A percentile compares a stretch with the other conserved stretches of the same genome.
Conservation (phyloP, 2,329 filamentous ascomycete genomes). For the Aspergillus aculeatinus region DNA sequence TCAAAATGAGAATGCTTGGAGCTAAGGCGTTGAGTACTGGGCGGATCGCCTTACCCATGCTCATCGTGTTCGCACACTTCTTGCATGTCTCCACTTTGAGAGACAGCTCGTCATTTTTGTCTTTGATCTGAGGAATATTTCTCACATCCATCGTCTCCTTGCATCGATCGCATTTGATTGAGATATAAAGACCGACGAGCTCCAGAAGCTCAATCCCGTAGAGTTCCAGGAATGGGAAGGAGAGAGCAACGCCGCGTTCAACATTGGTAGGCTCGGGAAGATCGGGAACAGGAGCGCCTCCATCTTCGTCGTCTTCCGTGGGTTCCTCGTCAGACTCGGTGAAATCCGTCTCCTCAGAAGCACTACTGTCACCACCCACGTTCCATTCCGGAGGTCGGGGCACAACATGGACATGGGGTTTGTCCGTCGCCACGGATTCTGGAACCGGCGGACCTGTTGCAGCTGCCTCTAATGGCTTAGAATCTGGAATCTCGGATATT, state of each 20-base stretch:
- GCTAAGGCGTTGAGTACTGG: background rate
- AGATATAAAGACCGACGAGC: slow-evolving; percentile 64
- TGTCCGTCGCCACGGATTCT: slow-evolving; percentile 43
- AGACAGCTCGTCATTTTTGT: slow-evolving; percentile 38
- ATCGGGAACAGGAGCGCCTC: slow-evolving; percentile 37
- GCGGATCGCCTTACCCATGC: slow-evolving; percentile 38
- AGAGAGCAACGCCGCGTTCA: slow-evolving; percentile 73
- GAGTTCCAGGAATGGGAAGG: slow-evolving; percentile 74
- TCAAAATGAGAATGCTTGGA: background rate
- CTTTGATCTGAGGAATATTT: slow-evolving; percentile 58
- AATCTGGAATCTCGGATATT: slow-evolving; percentile 10
- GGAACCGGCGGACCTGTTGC: slow-evolving; percentile 16
- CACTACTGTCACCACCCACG: slow-evolving; percentile 33
- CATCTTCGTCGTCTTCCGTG: slow-evolving; percentile 43
- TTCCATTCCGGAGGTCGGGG: slow-evolving; percentile 76
- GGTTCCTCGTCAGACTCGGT: slow-evolving; percentile 47
- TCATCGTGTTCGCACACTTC: slow-evolving; percentile 54
- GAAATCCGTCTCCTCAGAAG: slow-evolving; percentile 42
- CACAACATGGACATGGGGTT: slow-evolving; percentile 68
- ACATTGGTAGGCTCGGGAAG: slow-evolving; percentile 40
- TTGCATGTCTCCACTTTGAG: slow-evolving; percentile 52
- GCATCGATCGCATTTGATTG: slow-evolving; percentile 76
- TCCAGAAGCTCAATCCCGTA: slow-evolving; percentile 75
- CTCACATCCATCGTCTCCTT: slow-evolving; percentile 70
- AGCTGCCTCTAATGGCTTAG: slow-evolving; percentile 15